A percentile compares a stretch with the other conserved stretches of the same genome.
Conservation (phyloP, 2,329 filamentous ascomycete species). For the Colletotrichum godetiae region DNA sequence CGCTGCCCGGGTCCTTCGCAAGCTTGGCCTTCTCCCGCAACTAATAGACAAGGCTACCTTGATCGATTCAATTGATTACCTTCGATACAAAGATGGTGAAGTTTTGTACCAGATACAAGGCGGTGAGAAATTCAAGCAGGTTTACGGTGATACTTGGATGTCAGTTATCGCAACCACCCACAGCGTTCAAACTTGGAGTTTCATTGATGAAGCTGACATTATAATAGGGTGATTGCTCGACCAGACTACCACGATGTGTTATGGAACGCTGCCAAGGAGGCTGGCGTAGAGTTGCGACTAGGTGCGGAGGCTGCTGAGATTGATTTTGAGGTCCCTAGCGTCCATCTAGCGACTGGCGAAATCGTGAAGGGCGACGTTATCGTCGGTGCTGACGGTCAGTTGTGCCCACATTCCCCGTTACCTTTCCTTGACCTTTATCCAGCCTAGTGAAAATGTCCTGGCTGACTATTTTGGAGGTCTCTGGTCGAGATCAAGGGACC, state of each 20-base stretch:
- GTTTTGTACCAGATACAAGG: not conserved
- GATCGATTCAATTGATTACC: conserved; percentile 9
- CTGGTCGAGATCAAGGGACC: conserved; percentile 11
- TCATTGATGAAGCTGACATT: not conserved
- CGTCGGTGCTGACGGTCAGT: conserved; percentile 22
- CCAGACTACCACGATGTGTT: conserved; percentile 18
- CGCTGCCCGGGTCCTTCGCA: conserved; percentile 11
- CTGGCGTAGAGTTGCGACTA: conserved; percentile 8
- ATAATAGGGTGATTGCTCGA: not conserved
- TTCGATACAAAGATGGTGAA: conserved; percentile 11
- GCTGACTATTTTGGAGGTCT: conserved; percentile 8
- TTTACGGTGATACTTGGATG: conserved; percentile 11
- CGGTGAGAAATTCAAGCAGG: not conserved
- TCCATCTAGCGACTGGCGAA: conserved; percentile 3
- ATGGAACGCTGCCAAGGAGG: not conserved
- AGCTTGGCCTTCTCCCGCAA: conserved; percentile 10
- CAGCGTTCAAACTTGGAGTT: no score
- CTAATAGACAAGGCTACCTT: not conserved
- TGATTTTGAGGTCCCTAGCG: conserved; percentile 6
- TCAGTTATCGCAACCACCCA: not conserved
- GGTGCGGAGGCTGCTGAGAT: conserved; percentile 9
- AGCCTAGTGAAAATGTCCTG: no score
- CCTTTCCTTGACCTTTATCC: not conserved
- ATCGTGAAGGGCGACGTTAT: conserved; percentile 14
- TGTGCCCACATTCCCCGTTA: not conserved